Evolutionary conservation across 2,329 filamentous ascomycete species (phyloP).

Genomic region (Daldinia sp.): DNA sequence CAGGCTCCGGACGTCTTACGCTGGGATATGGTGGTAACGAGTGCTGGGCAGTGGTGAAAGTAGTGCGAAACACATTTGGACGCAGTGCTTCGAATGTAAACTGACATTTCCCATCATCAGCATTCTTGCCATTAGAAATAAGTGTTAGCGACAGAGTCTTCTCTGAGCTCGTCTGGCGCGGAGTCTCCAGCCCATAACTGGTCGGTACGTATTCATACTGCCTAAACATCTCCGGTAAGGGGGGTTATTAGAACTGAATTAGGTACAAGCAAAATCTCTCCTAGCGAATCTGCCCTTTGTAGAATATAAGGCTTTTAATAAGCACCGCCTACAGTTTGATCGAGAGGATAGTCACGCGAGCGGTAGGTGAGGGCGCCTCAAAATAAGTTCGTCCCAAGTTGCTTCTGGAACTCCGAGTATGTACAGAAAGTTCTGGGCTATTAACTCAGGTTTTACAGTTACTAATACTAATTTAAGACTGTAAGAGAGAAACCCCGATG

Average conservation of each 20-base stretch:
- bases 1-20: conserved; percentile 58
- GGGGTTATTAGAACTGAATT: neutral
- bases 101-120: conserved; percentile 58
- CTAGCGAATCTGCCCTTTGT: neutral
- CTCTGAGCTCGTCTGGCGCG: conserved; percentile 15
- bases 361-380: neutral
- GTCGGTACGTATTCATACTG: conserved; percentile 45
- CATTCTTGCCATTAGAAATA: conserved; percentile 53
- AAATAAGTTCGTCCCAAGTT: neutral
- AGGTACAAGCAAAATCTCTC: neutral
- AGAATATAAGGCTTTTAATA: neutral
- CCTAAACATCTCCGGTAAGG: conserved; percentile 34
- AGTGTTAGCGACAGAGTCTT: conserved; percentile 55
- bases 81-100: conserved; percentile 74
- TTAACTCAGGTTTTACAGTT: neutral
- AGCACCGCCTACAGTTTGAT: neutral
- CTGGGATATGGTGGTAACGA: conserved; percentile 75
- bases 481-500: neutral
- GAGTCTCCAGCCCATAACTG: conserved; percentile 44
- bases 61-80: conserved; percentile 74
- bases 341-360: neutral
- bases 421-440: neutral
- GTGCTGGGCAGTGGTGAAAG: conserved; percentile 72
- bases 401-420: neutral
- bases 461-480: neutral